Evolutionary conservation across 768 basidiomycete species (phyloP).

Genomic region (Kwoniella pini): DNA sequence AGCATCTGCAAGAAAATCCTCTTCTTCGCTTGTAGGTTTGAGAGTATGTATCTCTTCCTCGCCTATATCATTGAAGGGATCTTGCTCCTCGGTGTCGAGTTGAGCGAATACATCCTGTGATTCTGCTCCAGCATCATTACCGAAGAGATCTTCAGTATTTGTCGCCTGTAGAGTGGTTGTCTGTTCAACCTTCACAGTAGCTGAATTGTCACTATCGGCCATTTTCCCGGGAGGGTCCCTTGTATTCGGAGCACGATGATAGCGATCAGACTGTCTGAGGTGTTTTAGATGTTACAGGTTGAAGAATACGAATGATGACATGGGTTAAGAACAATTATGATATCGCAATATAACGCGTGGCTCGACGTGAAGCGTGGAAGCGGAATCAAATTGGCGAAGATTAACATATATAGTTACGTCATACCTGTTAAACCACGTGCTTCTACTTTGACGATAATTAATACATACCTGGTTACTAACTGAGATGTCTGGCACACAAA

Average conservation of each 20-base stretch:
- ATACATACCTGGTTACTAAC: too few relatives aligned
- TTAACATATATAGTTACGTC: neutral
- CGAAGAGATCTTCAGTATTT: constrained; percentile 15
- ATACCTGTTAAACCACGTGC: neutral
- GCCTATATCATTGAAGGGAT: constrained; percentile 5
- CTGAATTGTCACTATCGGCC: neutral
- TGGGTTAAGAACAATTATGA: too few relatives aligned
- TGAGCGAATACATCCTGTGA: constrained; percentile 22
- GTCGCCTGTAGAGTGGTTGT: neutral
- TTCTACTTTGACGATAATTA: too few relatives aligned
- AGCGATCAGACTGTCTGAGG: too few relatives aligned
- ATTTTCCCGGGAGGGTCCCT: neutral
- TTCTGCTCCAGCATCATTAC: neutral
- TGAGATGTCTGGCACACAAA: too few relatives aligned
- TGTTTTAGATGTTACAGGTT: too few relatives aligned
- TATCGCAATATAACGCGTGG: too few relatives aligned
- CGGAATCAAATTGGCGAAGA: neutral
- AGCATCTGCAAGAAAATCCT: constrained; percentile 2
- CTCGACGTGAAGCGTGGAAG: neutral
- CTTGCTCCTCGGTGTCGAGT: constrained; percentile 1
- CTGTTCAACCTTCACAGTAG: neutral
- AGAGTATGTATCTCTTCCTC: neutral
- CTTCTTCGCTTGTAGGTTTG: neutral
- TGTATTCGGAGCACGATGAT: too few relatives aligned
- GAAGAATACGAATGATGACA: too few relatives aligned